Evolutionary conservation across 2,329 filamentous ascomycete species (phyloP), one percentile per base, ranked within the genome.

Genomic region (Bipolaris victoriae): DNA sequence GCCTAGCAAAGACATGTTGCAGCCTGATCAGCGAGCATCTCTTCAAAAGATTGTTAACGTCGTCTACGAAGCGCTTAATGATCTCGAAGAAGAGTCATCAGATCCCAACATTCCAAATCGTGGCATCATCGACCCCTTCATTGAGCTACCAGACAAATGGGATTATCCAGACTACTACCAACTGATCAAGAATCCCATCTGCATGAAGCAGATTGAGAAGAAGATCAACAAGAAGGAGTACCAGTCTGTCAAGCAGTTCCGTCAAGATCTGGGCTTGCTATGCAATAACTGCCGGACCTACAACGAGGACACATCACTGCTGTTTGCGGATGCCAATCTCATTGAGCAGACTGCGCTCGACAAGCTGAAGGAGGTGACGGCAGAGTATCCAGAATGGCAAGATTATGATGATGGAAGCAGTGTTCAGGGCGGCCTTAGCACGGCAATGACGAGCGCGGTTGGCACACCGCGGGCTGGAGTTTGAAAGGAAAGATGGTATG

Each of bases 161-260:
- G 88, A 94, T 58, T 99, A 96, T 73, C 90, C 92, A 24, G 93
- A 98, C 74, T 99, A 99, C 81, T 99, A 97, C 76, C 81, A 94
- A 73, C 87, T 97, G 76, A 99, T 99, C 75, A 86, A 89, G 72
- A 89, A 88, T 52, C 95, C 95, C 0, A 97, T 99, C 72, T 94
- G 91, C 72, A 97, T 98, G 90, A 95, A 97, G 67, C 88, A 92
- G 75, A 97, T 99, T 71, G 88, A 91, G 74, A 91, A 90, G 74
- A 94, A 92, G 82, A 97, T 99, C 80, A 97, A 97, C 81, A 94
- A 91, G 78, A 91, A 96, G 72, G 91, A 97, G 73, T 99, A 99
- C 77, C 87, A 86, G 66, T 90, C 85, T 70, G 79, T 97, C 59
- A 87, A 86, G 72, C 91, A 93, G 67, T 87, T 99, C 83, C 85